Evolutionary conservation across 2,329 filamentous ascomycete genomes (phyloP).

Genomic region (Davidsoniella virescens): DNA sequence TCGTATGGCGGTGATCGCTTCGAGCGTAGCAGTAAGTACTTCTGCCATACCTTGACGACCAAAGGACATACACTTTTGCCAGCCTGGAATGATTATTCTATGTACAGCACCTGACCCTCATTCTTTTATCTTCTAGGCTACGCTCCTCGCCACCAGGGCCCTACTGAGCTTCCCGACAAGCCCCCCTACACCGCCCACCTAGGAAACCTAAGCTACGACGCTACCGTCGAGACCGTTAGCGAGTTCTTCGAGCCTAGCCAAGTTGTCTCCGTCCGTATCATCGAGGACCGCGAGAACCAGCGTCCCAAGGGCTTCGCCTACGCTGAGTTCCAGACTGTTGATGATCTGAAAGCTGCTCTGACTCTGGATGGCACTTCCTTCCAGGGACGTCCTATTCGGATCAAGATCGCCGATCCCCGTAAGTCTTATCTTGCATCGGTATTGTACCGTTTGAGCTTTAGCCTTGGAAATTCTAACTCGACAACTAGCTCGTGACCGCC

Average conservation of each 20-base stretch:
- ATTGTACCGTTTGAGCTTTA: too few species aligned
- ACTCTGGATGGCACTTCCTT: constrained; percentile 67
- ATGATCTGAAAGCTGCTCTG: constrained; percentile 83
- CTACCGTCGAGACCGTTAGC: constrained; percentile 64
- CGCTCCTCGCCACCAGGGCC: constrained; percentile 54
- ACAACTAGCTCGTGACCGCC: constrained; percentile 5
- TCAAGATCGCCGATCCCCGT: constrained; percentile 97
- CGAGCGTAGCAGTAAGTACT: background rate
- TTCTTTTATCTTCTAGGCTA: constrained; percentile 31
- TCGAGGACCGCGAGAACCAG: constrained; percentile 86
- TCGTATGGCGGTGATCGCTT: background rate
- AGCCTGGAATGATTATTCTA: too few species aligned
- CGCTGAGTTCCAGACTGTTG: constrained; percentile 76
- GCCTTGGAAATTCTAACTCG: too few species aligned
- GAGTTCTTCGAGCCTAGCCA: constrained; percentile 77
- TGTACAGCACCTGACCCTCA: background rate
- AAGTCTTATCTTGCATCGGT: constrained; percentile 25
- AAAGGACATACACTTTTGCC: background rate
- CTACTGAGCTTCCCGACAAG: constrained; percentile 60
- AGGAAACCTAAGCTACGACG: constrained; percentile 92
- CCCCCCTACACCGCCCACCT: constrained; percentile 93
- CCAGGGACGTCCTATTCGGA: constrained; percentile 75
- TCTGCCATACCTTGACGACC: constrained; percentile 1
- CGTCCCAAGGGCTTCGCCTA: constrained; percentile 98
- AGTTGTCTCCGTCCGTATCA: constrained; percentile 82